Conservation (phyloP, 2,329 filamentous ascomycete species). For the Pestalotiopsis sp. region DNA sequence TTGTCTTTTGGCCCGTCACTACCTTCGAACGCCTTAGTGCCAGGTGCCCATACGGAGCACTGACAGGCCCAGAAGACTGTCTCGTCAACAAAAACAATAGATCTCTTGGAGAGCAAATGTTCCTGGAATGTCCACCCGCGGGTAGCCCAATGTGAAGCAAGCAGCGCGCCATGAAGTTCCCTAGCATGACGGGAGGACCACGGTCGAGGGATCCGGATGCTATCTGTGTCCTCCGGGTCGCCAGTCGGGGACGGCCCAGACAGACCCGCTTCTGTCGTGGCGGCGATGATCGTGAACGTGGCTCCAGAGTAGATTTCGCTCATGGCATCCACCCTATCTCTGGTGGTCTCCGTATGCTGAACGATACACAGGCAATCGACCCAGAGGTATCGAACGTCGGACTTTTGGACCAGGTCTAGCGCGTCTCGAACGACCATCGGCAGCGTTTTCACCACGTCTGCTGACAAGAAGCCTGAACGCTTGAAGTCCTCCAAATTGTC, state of each 20-base stretch:
- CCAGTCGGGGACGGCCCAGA: background rate
- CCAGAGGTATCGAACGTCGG: background rate
- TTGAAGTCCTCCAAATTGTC: background rate
- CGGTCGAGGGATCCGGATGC: too few species aligned
- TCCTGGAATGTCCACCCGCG: background rate
- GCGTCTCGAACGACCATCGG: background rate
- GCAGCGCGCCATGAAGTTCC: background rate
- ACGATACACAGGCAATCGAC: background rate
- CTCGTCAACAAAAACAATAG: background rate
- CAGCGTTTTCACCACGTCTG: background rate
- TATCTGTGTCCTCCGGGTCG: background rate
- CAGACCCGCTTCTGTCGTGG: background rate
- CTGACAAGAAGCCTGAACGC: background rate
- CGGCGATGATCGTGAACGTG: background rate
- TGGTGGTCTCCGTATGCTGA: background rate
- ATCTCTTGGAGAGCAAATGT: background rate
- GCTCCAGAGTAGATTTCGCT: background rate
- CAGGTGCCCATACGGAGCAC: background rate
- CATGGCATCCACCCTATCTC: background rate
- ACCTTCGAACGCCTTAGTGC: background rate
- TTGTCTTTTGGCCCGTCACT: background rate
- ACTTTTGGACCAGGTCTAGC: background rate
- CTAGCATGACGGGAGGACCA: too few species aligned
- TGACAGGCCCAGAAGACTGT: background rate
- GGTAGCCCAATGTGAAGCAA: background rate